Evolutionary conservation across 2,329 filamentous ascomycete species (phyloP).

Genomic region (Arthrobotrys sinensis): DNA sequence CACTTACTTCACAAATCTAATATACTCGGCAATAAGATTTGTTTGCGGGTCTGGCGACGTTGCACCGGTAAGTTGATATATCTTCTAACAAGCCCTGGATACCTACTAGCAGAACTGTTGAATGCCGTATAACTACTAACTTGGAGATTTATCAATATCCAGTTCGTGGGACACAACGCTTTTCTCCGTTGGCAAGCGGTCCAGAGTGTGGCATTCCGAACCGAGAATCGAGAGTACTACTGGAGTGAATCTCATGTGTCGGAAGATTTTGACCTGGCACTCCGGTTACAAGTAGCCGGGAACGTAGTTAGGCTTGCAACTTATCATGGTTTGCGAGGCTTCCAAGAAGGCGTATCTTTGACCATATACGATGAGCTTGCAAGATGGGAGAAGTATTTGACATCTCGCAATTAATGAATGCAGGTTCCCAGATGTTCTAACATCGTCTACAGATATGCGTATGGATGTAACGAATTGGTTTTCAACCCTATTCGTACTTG

Average conservation of each 20-base stretch:
- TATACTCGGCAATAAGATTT: constrained; percentile 81
- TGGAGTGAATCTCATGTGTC: constrained; percentile 84
- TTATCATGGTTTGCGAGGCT: constrained; percentile 75
- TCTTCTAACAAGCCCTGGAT: background rate
- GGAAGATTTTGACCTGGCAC: constrained; percentile 82
- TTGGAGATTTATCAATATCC: background rate
- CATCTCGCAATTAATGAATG: constrained; percentile 72
- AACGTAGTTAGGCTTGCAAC: constrained; percentile 79
- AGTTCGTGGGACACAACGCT: constrained; percentile 83
- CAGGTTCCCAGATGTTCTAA: background rate
- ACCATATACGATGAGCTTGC: constrained; percentile 81
- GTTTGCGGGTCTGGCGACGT: constrained; percentile 80
- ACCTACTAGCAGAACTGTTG: background rate
- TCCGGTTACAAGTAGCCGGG: constrained; percentile 79
- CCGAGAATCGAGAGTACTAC: constrained; percentile 76
- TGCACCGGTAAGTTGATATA: constrained; percentile 70
- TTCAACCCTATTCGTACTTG: constrained; percentile 78
- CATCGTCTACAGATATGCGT: constrained; percentile 9
- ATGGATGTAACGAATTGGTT: constrained; percentile 78
- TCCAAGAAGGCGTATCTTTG: constrained; percentile 81
- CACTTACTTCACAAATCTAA: constrained; percentile 84
- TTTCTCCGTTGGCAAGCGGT: constrained; percentile 79
- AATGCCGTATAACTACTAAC: background rate
- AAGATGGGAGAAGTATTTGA: constrained; percentile 76
- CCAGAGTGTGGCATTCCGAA: constrained; percentile 73